phyloP scores from a whole-genome alignment of 306 rosid genomes.

The Trichosanthes cucumerina region DNA sequence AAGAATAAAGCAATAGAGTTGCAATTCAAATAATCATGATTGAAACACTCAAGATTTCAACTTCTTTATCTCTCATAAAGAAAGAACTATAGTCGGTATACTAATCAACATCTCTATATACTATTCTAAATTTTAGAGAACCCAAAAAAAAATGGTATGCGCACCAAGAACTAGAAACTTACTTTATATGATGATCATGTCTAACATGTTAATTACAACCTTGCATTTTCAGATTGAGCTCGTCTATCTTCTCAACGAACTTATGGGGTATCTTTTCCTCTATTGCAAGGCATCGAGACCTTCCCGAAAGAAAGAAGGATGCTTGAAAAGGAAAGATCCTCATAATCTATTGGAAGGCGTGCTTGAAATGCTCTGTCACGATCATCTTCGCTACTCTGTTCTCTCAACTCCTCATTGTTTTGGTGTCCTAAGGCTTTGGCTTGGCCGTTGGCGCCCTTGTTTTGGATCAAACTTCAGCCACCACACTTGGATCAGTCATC shows the following conservation, averaged over 20 bases:
- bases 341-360: constrained; percentile 55
- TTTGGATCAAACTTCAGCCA: constrained; percentile 40
- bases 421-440: constrained; percentile 60
- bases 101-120: not conserved
- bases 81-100: not conserved
- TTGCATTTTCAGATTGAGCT: constrained; percentile 38
- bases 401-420: constrained; percentile 28
- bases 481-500: constrained; percentile 46
- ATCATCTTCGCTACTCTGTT: constrained; percentile 26
- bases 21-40: no score
- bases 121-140: no score
- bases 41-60: no score
- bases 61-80: not conserved
- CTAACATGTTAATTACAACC: no score
- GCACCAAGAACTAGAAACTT: no score
- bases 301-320: constrained; percentile 53
- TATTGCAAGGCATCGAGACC: constrained; percentile 57
- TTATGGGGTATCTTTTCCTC: constrained; percentile 52
- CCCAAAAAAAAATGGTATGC: no score
- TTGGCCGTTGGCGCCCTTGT: constrained; percentile 58
- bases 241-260: constrained; percentile 28
- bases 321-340: constrained; percentile 45
- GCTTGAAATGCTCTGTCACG: constrained; percentile 16
- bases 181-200: no score
- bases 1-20: no score